Conservation (phyloP, 2,329 filamentous ascomycete species). For the Rachicladosporium sp. region DNA sequence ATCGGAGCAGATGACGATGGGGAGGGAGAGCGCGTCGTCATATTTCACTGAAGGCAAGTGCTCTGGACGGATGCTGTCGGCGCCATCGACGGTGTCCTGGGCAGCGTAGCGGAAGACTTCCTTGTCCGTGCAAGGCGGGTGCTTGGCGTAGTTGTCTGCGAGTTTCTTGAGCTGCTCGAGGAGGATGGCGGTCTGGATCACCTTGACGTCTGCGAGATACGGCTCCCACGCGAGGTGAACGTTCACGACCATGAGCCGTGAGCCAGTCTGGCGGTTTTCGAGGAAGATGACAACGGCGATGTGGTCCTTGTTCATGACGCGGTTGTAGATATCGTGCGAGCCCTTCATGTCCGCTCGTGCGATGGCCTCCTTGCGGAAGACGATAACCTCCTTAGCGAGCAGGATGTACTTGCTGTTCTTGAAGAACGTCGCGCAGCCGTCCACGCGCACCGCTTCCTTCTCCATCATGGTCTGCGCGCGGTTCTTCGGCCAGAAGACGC, state of each 20-base stretch:
- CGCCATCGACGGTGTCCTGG: conserved; percentile 37
- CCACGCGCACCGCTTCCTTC: conserved; percentile 76
- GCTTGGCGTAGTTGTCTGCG: conserved; percentile 72
- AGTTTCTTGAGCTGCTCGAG: conserved; percentile 85
- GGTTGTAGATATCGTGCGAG: conserved; percentile 94
- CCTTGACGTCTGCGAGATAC: conserved; percentile 80
- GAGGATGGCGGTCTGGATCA: conserved; percentile 88
- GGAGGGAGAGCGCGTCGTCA: conserved; percentile 72
- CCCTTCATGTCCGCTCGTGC: conserved; percentile 95
- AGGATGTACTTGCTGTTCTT: conserved; percentile 90
- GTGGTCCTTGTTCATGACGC: conserved; percentile 96
- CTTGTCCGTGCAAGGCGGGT: conserved; percentile 62
- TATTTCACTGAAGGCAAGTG: conserved; percentile 80
- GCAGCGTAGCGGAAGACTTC: conserved; percentile 34
- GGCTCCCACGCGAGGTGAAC: conserved; percentile 94
- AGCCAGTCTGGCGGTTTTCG: conserved; percentile 82
- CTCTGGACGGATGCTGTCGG: conserved; percentile 37
- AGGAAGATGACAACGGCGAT: conserved; percentile 87
- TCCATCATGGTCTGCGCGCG: conserved; percentile 85
- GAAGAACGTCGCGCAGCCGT: conserved; percentile 94
- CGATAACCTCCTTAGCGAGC: conserved; percentile 86
- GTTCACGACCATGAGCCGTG: conserved; percentile 83
- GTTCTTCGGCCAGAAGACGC: conserved; percentile 83
- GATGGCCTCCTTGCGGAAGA: conserved; percentile 84
- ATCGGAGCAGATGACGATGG: conserved; percentile 82